Conservation (phyloP, 179 eudicot species). For the Corrigiola litoralis region DNA sequence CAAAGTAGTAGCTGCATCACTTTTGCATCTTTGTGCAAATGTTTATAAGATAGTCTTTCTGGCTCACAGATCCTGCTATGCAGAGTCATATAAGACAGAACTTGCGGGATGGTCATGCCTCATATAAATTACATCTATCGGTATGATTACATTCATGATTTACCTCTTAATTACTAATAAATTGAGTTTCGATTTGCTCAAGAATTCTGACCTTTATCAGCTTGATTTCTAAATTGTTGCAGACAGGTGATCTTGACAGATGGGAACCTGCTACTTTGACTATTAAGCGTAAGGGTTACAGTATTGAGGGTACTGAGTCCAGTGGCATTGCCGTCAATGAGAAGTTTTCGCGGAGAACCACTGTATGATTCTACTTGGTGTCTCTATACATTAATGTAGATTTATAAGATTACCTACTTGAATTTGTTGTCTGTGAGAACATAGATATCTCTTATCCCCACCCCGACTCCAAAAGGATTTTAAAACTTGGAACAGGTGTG, state of each 20-base stretch:
- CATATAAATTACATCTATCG: slow-evolving; percentile 60
- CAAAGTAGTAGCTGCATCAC: slow-evolving; percentile 4
- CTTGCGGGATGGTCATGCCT: slow-evolving; percentile 62
- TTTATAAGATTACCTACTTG: neutral
- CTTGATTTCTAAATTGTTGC: slow-evolving; percentile 22
- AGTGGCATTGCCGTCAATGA: slow-evolving; percentile 51
- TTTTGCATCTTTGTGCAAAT: slow-evolving; percentile 2
- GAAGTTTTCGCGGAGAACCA: slow-evolving; percentile 56
- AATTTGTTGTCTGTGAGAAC: too few relatives aligned
- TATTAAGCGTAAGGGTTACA: slow-evolving; percentile 76
- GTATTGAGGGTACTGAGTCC: slow-evolving; percentile 65
- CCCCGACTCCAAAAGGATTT: too few relatives aligned
- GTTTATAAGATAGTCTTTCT: neutral
- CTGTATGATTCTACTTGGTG: slow-evolving; percentile 40
- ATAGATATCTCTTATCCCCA: too few relatives aligned
- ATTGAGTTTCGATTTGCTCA: neutral
- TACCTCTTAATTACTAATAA: neutral
- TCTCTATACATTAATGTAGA: slow-evolving; percentile 12
- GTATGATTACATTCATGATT: slow-evolving; percentile 35
- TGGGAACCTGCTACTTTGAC: slow-evolving; percentile 84
- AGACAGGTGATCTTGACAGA: slow-evolving; percentile 62
- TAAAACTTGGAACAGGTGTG: too few relatives aligned
- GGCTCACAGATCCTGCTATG: slow-evolving; percentile 70
- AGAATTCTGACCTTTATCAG: neutral
- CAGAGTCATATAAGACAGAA: slow-evolving; percentile 59